These are phyloP conservation scores for Parietaria judaica DNA, from an alignment of 306 rosid genomes.

Conservation along the genomic window DNA sequence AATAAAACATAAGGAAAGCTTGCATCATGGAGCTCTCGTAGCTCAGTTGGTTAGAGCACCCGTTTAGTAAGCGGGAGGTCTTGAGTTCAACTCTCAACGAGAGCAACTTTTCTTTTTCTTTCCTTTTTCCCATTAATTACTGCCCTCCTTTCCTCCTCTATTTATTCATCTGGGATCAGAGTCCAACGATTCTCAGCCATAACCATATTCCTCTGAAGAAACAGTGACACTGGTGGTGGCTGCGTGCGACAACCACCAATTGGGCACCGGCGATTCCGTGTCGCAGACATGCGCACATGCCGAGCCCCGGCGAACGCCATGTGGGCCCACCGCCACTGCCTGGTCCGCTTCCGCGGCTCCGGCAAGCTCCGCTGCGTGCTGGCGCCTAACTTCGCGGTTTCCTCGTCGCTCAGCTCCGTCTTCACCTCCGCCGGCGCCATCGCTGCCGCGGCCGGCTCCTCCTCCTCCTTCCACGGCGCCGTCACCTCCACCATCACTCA, in stretches of 20 bases:
- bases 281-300: slow-evolving; percentile 37
- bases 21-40: neutral
- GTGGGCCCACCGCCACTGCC: slow-evolving; percentile 35
- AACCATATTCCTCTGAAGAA: no score
- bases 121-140: no score
- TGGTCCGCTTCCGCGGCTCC: slow-evolving; percentile 23
- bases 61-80: slow-evolving; percentile 20
- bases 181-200: no score
- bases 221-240: slow-evolving; percentile 1
- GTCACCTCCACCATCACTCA: slow-evolving; percentile 91
- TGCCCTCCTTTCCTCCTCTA: no score
- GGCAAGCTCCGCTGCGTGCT: slow-evolving; percentile 44
- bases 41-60: slow-evolving; percentile 3
- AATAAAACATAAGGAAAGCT: no score
- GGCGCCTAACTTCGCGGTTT: slow-evolving; percentile 29
- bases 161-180: no score
- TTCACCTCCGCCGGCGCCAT: slow-evolving; percentile 60
- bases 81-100: slow-evolving; percentile 8
- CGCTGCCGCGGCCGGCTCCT: slow-evolving; percentile 56
- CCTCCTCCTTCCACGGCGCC: slow-evolving; percentile 59
- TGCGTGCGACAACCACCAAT: no score
- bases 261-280: no score
- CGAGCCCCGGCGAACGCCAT: slow-evolving; percentile 26
- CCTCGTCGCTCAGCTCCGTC: slow-evolving; percentile 51
- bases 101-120: neutral